phyloP scores from a whole-genome alignment of 257 asterid genomes.

The Jaltomata sinuosa region DNA sequence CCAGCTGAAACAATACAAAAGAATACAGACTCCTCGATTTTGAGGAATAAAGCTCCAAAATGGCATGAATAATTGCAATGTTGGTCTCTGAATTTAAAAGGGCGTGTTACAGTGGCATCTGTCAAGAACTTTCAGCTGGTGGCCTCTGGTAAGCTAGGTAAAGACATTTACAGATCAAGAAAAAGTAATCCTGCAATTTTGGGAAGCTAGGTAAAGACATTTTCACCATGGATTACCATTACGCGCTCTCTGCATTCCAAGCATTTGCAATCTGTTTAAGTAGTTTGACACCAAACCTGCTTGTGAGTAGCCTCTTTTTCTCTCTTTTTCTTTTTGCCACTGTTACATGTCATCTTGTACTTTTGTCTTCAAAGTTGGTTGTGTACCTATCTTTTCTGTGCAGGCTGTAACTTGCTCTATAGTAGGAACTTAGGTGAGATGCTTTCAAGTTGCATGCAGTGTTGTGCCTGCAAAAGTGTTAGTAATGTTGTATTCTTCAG shows the following conservation, averaged over 20 bases:
- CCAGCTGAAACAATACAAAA: conserved; percentile 10
- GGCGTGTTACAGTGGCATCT: conserved; percentile 68
- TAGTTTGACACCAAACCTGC: conserved; percentile 64
- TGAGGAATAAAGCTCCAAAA: conserved; percentile 55
- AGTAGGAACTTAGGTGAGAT: background rate
- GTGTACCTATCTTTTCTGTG: background rate
- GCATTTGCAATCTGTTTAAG: conserved; percentile 65
- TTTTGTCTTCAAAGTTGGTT: background rate
- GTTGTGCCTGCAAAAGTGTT: background rate
- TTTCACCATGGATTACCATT: conserved; percentile 64
- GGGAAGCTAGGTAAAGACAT: conserved; percentile 66
- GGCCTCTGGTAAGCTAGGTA: too few species aligned
- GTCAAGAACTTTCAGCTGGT: conserved; percentile 75
- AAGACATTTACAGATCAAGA: conserved; percentile 36
- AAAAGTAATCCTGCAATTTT: conserved; percentile 48
- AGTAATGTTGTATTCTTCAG: background rate
- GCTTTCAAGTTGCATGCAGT: background rate
- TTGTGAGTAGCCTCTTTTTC: conserved; percentile 30
- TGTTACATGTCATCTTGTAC: background rate
- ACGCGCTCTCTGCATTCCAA: conserved; percentile 67
- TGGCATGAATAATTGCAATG: conserved; percentile 75
- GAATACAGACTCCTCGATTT: too few species aligned
- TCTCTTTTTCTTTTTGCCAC: background rate
- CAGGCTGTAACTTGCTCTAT: background rate
- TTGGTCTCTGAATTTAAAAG: conserved; percentile 66